Percentiles rank a stretch among this genome's conserved stretches.
Evolutionary conservation across 805 yeast species (phyloP).

Genomic region (Zygosaccharomyces siamensis): DNA sequence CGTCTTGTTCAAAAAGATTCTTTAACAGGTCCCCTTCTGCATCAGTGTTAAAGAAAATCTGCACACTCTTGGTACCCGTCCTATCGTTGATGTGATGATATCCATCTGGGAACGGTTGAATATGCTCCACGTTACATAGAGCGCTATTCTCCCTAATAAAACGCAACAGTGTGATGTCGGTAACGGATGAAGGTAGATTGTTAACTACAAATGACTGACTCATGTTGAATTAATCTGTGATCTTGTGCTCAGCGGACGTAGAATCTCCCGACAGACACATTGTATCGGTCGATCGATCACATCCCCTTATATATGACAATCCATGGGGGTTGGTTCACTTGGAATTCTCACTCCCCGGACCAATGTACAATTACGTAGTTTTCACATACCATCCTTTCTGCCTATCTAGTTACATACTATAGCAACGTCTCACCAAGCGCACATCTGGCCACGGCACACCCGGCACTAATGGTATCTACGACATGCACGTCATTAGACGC

Average conservation of each 20-base stretch:
- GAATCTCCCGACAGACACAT: no score
- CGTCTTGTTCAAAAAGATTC: conserved; percentile 14
- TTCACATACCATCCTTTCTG: no score
- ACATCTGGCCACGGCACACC: conserved; percentile 86
- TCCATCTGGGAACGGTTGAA: conserved; percentile 23
- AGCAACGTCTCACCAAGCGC: conserved; percentile 86
- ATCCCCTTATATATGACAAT: background rate
- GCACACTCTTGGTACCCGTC: conserved; percentile 17
- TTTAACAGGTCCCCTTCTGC: conserved; percentile 12
- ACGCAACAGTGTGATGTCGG: conserved; percentile 29
- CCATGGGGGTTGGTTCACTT: background rate
- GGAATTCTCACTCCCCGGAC: conserved; percentile 1
- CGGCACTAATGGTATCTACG: conserved; percentile 81
- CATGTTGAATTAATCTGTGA: background rate
- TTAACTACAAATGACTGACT: conserved; percentile 45
- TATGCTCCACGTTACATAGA: conserved; percentile 13
- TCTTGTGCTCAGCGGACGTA: background rate
- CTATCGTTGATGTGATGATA: conserved; percentile 20
- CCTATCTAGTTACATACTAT: conserved; percentile 9
- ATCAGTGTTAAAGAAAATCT: conserved; percentile 13
- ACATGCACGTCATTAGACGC: conserved; percentile 74
- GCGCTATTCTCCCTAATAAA: conserved; percentile 11
- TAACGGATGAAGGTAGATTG: conserved; percentile 46
- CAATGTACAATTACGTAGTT: background rate
- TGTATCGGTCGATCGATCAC: background rate